These are phyloP conservation scores for Angophora floribunda DNA, from an alignment of 345 rosid species.

Conservation along the genomic window DNA sequence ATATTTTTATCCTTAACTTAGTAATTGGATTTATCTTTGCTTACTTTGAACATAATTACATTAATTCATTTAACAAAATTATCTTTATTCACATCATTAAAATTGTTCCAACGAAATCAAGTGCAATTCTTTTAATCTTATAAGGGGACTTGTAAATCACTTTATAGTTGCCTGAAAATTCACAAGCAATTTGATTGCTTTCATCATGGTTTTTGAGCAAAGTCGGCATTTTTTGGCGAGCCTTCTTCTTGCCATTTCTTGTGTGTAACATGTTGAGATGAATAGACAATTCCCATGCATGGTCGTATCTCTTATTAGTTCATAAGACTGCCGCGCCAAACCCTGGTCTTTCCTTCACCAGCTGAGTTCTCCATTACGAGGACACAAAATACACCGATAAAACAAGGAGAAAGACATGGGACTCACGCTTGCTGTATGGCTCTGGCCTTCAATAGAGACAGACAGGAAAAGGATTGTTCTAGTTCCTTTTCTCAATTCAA, in stretches of 20 bases:
- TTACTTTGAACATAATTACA: neutral
- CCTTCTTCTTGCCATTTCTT: neutral
- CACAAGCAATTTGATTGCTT: neutral
- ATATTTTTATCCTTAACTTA: neutral
- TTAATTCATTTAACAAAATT: neutral
- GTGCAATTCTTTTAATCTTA: neutral
- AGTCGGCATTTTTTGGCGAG: neutral
- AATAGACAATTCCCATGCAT: neutral
- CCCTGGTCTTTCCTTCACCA: rapidly evolving
- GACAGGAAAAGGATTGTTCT: neutral
- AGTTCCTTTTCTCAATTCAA: neutral
- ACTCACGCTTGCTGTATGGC: neutral
- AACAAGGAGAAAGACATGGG: neutral
- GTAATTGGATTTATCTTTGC: neutral
- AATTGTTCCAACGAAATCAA: rapidly evolving
- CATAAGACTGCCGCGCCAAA: neutral
- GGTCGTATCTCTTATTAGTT: neutral
- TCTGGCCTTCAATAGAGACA: neutral
- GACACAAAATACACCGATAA: neutral
- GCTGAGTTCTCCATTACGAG: neutral
- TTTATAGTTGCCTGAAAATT: neutral
- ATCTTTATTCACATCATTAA: neutral
- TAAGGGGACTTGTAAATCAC: neutral
- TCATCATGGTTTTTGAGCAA: neutral
- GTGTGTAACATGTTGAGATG: neutral